Conservation (phyloP, 2,329 filamentous ascomycete genomes). For the Talaromyces sp. region DNA sequence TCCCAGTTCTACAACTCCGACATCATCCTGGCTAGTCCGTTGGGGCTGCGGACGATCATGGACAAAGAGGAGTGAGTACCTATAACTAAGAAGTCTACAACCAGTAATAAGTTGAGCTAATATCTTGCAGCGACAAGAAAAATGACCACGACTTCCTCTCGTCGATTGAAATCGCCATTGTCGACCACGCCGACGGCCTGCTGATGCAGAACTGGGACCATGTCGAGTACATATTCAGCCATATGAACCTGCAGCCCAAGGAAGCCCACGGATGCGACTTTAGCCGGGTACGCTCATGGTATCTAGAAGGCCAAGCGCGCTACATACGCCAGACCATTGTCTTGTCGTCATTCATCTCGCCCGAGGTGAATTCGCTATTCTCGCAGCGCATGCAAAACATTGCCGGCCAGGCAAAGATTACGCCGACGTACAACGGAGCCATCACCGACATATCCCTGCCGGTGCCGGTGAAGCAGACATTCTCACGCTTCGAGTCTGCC, state of each 20-base stretch:
- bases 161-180: slow-evolving; percentile 83
- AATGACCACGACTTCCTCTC: slow-evolving; percentile 85
- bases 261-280: slow-evolving; percentile 93
- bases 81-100: slow-evolving; percentile 13
- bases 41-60: slow-evolving; percentile 86
- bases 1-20: slow-evolving; percentile 95
- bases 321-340: slow-evolving; percentile 82
- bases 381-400: slow-evolving; percentile 74
- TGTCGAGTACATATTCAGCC: slow-evolving; percentile 83
- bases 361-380: slow-evolving; percentile 78
- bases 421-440: slow-evolving; percentile 63
- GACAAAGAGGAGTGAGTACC: slow-evolving; percentile 63
- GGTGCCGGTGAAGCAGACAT: slow-evolving; percentile 75
- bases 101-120: slow-evolving; percentile 31
- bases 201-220: slow-evolving; percentile 99
- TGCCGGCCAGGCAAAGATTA: slow-evolving; percentile 71
- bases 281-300: slow-evolving; percentile 83
- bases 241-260: slow-evolving; percentile 85
- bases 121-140: slow-evolving; percentile 54
- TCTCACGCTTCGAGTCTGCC: slow-evolving; percentile 74
- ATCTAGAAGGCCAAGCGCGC: slow-evolving; percentile 79
- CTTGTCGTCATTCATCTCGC: slow-evolving; percentile 76
- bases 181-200: slow-evolving; percentile 89
- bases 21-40: slow-evolving; percentile 83
- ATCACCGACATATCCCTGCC: slow-evolving; percentile 64